These are phyloP conservation scores for Endogone sp. DNA, from an alignment of 192 early-diverging fungal species.

Conservation along the genomic window DNA sequence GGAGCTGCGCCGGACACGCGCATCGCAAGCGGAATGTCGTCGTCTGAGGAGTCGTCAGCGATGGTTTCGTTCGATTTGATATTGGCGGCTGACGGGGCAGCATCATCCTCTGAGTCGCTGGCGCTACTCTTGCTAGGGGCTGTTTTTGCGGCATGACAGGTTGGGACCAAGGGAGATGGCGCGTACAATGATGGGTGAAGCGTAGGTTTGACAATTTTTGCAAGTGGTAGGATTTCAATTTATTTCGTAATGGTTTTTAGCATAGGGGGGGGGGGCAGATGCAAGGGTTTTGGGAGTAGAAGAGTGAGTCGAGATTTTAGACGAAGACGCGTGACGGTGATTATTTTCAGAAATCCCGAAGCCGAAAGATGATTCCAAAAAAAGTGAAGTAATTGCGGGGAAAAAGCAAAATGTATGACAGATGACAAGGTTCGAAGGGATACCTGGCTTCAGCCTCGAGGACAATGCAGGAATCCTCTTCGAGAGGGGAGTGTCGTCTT, in stretches of 20 bases:
- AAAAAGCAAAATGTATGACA: background rate
- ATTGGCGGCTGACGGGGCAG: background rate
- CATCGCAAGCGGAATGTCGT: conserved; percentile 39
- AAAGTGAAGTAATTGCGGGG: background rate
- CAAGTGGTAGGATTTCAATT: too few relatives aligned
- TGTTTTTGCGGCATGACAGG: conserved; percentile 1
- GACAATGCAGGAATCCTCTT: background rate
- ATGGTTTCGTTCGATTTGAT: conserved; percentile 10
- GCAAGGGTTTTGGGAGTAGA: too few relatives aligned
- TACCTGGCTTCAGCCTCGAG: background rate
- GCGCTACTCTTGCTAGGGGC: conserved; percentile 14
- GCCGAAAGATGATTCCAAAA: background rate
- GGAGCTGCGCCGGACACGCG: conserved; percentile 28
- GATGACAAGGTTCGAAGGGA: background rate
- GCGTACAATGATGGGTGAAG: conserved; percentile 1
- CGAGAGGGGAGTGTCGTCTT: conserved; percentile 40
- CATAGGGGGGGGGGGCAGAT: too few relatives aligned
- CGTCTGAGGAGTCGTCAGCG: conserved; percentile 33
- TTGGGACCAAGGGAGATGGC: background rate
- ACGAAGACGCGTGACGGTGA: background rate
- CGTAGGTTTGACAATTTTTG: background rate
- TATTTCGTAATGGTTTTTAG: too few relatives aligned
- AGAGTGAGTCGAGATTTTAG: background rate
- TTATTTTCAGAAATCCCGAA: background rate
- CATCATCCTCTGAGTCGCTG: conserved; percentile 5